Evolutionary conservation across 805 yeast species (phyloP), one percentile per base, ranked within the genome.

Genomic region (Spathaspora boniae): DNA sequence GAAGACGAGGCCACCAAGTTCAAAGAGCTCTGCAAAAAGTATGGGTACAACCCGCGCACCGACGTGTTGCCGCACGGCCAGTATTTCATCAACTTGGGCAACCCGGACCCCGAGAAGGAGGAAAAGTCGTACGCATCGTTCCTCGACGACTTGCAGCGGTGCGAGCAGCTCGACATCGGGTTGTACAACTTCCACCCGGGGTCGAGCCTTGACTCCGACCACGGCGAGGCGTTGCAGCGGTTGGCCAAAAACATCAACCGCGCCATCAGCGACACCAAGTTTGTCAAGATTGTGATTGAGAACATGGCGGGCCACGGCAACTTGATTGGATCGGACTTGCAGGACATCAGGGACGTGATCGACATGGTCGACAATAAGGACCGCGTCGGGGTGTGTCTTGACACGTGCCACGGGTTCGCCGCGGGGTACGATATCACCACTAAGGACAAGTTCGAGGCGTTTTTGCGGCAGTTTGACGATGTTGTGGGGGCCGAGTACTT

Each of bases 221-320:
- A 82, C 50, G 53, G 58, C 4, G 74, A 66, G 14, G 87, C 94
- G 1, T 60, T 89, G 25, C 62, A 60, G 34, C 76, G 79, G 39
- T 65, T 93, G 44, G 98, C 98, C 0, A 67, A 69, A 16, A 82
- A 83, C 46, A 80, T 93, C 44, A 91, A 93, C 56, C 70, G 62
- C 31, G 97, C 95, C 4, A 81, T 85, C 32, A 59, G 60, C 17
- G 78, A 77, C 38, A 93, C 98, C 0, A 49, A 62, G 5, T 82
- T 78, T 53, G 98, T 93, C 21, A 89, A 82, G 51, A 80, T 93
- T 29, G 94, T 93, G 9, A 70, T 93, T 40, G 98, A 93, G 53
- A 93, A 91, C 53, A 93, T 93, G 98, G 96, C 98, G 2, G 98
- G 98, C 7, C 94, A 87, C 48, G 96, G 96, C 3, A 82, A 85